Percentiles rank a stretch among this genome's conserved stretches.
Evolutionary conservation across 192 early-diverging fungal species (phyloP).

Genomic region (Mortierella alpina): DNA sequence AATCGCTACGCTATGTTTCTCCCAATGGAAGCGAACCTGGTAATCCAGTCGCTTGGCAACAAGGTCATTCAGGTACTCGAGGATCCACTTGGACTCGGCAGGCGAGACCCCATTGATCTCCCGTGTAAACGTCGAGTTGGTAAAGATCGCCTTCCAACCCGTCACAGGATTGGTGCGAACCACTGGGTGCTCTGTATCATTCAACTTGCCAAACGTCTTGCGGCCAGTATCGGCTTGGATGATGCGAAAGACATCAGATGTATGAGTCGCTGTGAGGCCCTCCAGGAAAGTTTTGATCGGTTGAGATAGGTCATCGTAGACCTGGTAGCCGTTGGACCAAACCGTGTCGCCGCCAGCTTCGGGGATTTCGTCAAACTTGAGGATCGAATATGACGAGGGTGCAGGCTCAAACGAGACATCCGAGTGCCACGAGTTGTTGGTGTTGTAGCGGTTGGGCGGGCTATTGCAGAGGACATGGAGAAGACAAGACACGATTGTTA

Average conservation of each 20-base stretch:
- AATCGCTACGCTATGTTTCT: conserved; percentile 70
- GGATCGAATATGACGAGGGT: conserved; percentile 52
- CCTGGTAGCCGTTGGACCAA: conserved; percentile 55
- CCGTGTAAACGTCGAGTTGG: conserved; percentile 72
- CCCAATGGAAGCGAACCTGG: conserved; percentile 68
- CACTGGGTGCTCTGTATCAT: conserved; percentile 51
- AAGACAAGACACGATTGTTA: not conserved
- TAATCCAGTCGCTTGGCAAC: conserved; percentile 63
- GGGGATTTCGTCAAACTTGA: conserved; percentile 51
- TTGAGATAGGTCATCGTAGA: conserved; percentile 62
- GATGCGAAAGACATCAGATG: conserved; percentile 36
- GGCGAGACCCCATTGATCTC: conserved; percentile 63
- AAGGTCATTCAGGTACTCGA: conserved; percentile 69
- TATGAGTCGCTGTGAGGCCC: conserved; percentile 65
- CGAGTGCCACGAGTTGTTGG: conserved; percentile 52
- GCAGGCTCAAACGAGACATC: conserved; percentile 50
- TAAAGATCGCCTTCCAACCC: conserved; percentile 73
- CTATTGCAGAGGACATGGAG: not conserved
- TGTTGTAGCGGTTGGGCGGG: conserved; percentile 53
- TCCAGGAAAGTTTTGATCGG: conserved; percentile 67
- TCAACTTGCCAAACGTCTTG: conserved; percentile 51
- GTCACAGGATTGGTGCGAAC: conserved; percentile 79
- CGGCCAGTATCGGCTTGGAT: conserved; percentile 45
- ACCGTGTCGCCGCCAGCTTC: conserved; percentile 56
- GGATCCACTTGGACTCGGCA: conserved; percentile 64